Evolutionary conservation across 2,329 filamentous ascomycete genomes (phyloP).

Genomic region (Corynespora cassiicola): DNA sequence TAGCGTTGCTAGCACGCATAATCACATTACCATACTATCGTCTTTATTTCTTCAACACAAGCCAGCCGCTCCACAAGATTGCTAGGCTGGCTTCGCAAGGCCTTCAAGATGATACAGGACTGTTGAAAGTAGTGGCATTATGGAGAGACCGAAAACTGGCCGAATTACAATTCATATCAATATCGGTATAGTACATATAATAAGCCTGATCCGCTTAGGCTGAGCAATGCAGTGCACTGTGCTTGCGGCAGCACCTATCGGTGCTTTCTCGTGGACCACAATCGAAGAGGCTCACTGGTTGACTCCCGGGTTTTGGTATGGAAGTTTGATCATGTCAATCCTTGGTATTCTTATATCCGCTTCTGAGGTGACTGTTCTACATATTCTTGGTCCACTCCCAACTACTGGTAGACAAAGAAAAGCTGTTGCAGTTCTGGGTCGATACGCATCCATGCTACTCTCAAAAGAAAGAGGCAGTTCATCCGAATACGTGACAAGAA

Average conservation of each 20-base stretch:
- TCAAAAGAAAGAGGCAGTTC: slow-evolving; percentile 1
- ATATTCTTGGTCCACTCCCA: slow-evolving; percentile 8
- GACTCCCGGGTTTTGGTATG: slow-evolving; percentile 18
- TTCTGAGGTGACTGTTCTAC: slow-evolving; percentile 9
- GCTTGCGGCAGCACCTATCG: slow-evolving; percentile 19
- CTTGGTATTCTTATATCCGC: slow-evolving; percentile 17
- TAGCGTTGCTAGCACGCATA: too few species aligned
- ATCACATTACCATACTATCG: slow-evolving; percentile 20
- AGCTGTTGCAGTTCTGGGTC: background rate
- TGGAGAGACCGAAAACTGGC: slow-evolving; percentile 17
- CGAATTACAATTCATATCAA: slow-evolving; percentile 19
- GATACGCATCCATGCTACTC: slow-evolving; percentile 9
- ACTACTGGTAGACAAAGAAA: background rate
- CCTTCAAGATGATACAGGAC: background rate
- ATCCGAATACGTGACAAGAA: background rate
- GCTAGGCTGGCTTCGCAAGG: slow-evolving; percentile 8
- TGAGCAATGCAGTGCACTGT: slow-evolving; percentile 11
- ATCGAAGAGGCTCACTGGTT: slow-evolving; percentile 20
- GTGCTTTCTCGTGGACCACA: slow-evolving; percentile 18
- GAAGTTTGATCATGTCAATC: slow-evolving; percentile 13
- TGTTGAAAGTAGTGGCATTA: slow-evolving; percentile 1
- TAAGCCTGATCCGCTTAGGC: background rate
- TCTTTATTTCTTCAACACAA: slow-evolving; percentile 18
- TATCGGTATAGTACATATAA: slow-evolving; percentile 15
- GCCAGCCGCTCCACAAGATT: slow-evolving; percentile 12